Conservation (phyloP, 129 eudicot species). For the Heracleum sosnowskyi region DNA sequence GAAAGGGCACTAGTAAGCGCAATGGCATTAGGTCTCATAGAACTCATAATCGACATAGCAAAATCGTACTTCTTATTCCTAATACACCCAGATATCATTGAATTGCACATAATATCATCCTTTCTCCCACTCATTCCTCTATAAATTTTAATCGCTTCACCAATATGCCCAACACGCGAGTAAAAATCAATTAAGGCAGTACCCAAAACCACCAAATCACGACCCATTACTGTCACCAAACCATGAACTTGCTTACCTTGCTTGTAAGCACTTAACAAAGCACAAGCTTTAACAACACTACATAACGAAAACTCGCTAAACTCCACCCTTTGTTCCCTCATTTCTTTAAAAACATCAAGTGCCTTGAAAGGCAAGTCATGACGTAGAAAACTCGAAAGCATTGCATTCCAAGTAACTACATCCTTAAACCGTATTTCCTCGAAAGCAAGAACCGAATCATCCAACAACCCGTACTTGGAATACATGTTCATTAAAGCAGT, state of each 20-base stretch:
- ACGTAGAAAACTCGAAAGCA: constrained; percentile 25
- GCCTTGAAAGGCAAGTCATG: constrained; percentile 19
- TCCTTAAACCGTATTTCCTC: constrained; percentile 27
- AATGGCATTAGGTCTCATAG: constrained; percentile 24
- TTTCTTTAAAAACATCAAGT: constrained; percentile 12
- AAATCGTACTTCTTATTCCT: constrained; percentile 20
- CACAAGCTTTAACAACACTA: constrained; percentile 34
- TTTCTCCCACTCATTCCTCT: constrained; percentile 10
- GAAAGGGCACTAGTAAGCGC: constrained; percentile 28
- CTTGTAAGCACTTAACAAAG: constrained; percentile 19
- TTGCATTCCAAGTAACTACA: constrained; percentile 38
- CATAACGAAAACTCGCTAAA: constrained; percentile 28
- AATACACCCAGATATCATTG: constrained; percentile 29
- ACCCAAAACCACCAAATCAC: constrained; percentile 24
- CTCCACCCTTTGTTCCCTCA: constrained; percentile 22
- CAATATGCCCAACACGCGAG: constrained; percentile 20
- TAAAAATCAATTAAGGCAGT: constrained; percentile 32
- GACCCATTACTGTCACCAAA: constrained; percentile 18
- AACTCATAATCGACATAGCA: constrained; percentile 25
- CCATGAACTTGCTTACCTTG: constrained; percentile 38
- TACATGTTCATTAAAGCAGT: constrained; percentile 34
- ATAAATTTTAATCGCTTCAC: constrained; percentile 24
- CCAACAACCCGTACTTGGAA: constrained; percentile 26
- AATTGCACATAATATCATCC: constrained; percentile 26
- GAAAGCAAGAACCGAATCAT: constrained; percentile 20